These are phyloP conservation scores for Cenchrus fungigraminus DNA, from an alignment of 176 grass and related monocot genomes.

Conservation along the genomic window DNA sequence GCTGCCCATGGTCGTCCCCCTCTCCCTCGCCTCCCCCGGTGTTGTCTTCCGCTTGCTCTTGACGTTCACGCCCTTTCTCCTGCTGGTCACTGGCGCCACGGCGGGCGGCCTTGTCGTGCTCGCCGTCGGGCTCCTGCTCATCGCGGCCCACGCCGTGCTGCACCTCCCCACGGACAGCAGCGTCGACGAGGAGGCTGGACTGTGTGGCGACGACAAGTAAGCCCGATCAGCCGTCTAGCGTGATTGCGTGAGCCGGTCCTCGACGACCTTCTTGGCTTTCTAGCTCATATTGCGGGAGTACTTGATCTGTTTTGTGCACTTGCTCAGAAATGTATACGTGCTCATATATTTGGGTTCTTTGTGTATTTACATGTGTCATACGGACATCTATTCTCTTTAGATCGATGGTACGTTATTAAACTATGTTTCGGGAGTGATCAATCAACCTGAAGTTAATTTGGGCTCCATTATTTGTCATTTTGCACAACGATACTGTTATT, in stretches of 20 bases:
- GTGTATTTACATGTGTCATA: neutral
- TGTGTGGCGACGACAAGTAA: conserved; percentile 40
- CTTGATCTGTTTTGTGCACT: neutral
- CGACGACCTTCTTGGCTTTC: neutral
- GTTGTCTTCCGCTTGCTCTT: conserved; percentile 47
- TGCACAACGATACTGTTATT: too few relatives aligned
- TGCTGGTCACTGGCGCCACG: conserved; percentile 66
- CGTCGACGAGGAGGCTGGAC: conserved; percentile 53
- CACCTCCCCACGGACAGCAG: conserved; percentile 45
- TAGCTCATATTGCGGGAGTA: neutral
- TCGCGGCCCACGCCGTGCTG: conserved; percentile 54
- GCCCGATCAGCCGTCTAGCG: conserved; percentile 32
- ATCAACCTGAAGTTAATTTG: neutral
- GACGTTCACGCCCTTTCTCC: conserved; percentile 53
- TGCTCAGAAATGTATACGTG: neutral
- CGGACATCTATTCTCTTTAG: neutral
- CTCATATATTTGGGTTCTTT: neutral
- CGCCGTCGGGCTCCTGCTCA: conserved; percentile 51
- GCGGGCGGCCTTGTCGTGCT: conserved; percentile 56
- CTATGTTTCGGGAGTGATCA: neutral
- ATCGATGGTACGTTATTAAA: neutral
- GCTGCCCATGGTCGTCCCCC: conserved; percentile 69
- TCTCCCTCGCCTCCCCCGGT: conserved; percentile 51
- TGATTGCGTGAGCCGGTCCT: neutral
- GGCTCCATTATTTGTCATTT: too few relatives aligned